phyloP scores from a whole-genome alignment of 2,329 filamentous ascomycete species.

The Venturia oleaginea region DNA sequence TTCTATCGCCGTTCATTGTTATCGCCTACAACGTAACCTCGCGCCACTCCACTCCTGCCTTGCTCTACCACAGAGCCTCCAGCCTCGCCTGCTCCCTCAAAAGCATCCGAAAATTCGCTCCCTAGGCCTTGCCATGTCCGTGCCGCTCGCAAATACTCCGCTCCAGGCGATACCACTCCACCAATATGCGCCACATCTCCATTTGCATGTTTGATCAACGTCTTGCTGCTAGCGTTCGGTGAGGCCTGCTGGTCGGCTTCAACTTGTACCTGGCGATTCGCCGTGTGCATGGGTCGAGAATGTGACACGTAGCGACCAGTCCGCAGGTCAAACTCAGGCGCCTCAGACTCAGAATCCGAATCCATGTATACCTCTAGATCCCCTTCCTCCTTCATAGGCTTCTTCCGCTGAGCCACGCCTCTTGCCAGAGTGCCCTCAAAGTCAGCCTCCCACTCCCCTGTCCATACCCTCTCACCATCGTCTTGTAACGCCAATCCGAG shows the following conservation, averaged over 20 bases:
- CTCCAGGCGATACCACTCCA: conserved; percentile 80
- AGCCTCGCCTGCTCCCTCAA: conserved; percentile 45
- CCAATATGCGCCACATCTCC: conserved; percentile 74
- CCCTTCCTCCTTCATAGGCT: conserved; percentile 12
- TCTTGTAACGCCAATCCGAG: conserved; percentile 65
- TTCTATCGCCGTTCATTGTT: neutral
- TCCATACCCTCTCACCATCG: conserved; percentile 74
- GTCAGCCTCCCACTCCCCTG: conserved; percentile 78
- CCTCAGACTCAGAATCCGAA: conserved; percentile 58
- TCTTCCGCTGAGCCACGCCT: conserved; percentile 15
- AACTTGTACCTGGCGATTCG: conserved; percentile 17
- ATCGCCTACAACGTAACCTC: conserved; percentile 71
- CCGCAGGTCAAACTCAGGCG: conserved; percentile 85
- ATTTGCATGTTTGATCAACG: conserved; percentile 55
- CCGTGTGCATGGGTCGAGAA: conserved; percentile 57
- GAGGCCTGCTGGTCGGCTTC: conserved; percentile 18
- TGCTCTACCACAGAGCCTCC: conserved; percentile 65
- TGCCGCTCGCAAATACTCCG: conserved; percentile 73
- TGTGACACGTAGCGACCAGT: conserved; percentile 76
- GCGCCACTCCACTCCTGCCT: conserved; percentile 77
- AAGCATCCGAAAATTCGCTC: conserved; percentile 63
- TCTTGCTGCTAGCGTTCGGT: conserved; percentile 30
- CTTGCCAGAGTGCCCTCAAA: conserved; percentile 58
- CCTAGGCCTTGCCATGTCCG: conserved; percentile 89
- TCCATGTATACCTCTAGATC: conserved; percentile 30